Evolutionary conservation across 257 asterid species (phyloP).

Genomic region (Primulina tabacum): DNA sequence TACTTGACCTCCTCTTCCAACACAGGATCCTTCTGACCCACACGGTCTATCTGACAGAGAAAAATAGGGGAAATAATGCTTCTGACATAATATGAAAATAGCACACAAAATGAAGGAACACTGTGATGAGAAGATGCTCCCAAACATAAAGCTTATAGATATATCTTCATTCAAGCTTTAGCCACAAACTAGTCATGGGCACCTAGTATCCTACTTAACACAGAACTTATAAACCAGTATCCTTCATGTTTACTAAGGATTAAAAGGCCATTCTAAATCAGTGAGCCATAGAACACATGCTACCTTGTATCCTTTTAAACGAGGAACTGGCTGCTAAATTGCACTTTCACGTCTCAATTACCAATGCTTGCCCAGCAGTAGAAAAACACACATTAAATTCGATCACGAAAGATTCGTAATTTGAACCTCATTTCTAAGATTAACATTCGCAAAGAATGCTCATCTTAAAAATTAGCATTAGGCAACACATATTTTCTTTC

Average conservation of each 20-base stretch:
- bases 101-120: conserved; percentile 19
- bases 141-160: conserved; percentile 1
- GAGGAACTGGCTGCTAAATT: background rate
- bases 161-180: background rate
- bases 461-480: background rate
- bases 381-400: conserved; percentile 23
- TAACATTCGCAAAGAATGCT: background rate
- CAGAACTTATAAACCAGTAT: background rate
- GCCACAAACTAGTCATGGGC: no score
- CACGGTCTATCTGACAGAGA: conserved; percentile 66
- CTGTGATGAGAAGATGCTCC: background rate
- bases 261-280: conserved; percentile 10
- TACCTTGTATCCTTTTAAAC: background rate
- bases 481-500: background rate
- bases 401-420: background rate
- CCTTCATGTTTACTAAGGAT: background rate
- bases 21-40: conserved; percentile 81
- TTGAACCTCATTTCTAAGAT: background rate
- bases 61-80: conserved; percentile 21
- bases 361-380: background rate
- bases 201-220: background rate
- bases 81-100: conserved; percentile 16
- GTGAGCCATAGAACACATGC: conserved; percentile 3
- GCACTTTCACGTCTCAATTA: conserved; percentile 9
- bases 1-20: conserved; percentile 86